These are phyloP conservation scores for Leucocoprinus sp. DNA, from an alignment of 768 basidiomycete species.

Conservation along the genomic window DNA sequence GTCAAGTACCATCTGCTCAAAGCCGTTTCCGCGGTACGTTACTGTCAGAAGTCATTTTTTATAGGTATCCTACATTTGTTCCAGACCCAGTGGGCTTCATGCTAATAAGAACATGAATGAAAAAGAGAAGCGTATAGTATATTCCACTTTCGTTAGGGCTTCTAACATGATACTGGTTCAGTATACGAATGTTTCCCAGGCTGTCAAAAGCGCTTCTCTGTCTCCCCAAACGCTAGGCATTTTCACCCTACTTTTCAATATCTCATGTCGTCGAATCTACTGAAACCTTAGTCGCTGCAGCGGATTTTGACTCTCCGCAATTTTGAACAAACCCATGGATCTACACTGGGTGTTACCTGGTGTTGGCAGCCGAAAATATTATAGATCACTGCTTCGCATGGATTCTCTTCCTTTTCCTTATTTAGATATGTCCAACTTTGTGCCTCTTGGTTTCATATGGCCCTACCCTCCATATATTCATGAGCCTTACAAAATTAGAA, in stretches of 20 bases:
- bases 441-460: not conserved
- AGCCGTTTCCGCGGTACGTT: constrained; percentile 27
- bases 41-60: not conserved
- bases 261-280: constrained; percentile 24
- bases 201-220: constrained; percentile 51
- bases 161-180: constrained; percentile 3
- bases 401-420: not conserved
- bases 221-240: constrained; percentile 61
- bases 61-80: not conserved
- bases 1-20: constrained; percentile 29
- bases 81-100: constrained; percentile 25
- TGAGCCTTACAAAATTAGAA: no score
- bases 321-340: not conserved
- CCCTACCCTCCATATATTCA: no score
- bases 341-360: constrained; percentile 13
- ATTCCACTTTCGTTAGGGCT: not conserved
- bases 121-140: constrained; percentile 24
- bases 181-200: constrained; percentile 37
- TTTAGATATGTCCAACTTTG: not conserved
- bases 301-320: not conserved
- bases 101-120: constrained; percentile 30
- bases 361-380: constrained; percentile 8
- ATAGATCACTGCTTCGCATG: not conserved
- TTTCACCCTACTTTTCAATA: constrained; percentile 25
- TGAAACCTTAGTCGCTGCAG: constrained; percentile 18